These are phyloP conservation scores for Mrakiaceae sp. DNA, from an alignment of 1,284 basidiomycete genomes.

Conservation along the genomic window DNA sequence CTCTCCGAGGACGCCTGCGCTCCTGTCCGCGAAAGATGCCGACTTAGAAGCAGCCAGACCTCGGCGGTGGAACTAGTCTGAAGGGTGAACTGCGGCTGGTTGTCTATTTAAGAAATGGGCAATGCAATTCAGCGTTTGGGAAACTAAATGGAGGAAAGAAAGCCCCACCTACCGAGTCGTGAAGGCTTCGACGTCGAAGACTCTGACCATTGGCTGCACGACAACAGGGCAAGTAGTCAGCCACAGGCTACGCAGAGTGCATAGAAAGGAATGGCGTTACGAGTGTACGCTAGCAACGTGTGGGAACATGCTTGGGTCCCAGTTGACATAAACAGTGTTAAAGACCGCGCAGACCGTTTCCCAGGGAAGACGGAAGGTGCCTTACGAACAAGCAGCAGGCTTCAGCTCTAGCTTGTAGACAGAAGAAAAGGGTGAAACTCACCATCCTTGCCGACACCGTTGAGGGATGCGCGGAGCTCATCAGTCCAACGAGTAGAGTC, in stretches of 20 bases:
- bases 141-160: background rate
- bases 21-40: conserved; percentile 47
- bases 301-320: conserved; percentile 61
- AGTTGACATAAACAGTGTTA: conserved; percentile 74
- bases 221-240: too few relatives aligned
- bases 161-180: too few relatives aligned
- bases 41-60: conserved; percentile 68
- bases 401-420: background rate
- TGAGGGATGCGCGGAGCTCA: conserved; percentile 20
- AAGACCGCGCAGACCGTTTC: conserved; percentile 61
- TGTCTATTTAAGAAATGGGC: background rate
- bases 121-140: background rate
- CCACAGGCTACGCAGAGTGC: too few relatives aligned
- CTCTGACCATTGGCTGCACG: too few relatives aligned
- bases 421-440: background rate
- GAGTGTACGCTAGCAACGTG: conserved; percentile 51
- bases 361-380: conserved; percentile 44
- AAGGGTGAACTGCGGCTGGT: background rate
- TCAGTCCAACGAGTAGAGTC: background rate
- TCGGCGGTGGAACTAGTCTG: conserved; percentile 24
- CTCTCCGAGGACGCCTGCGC: conserved; percentile 28
- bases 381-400: background rate
- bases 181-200: too few relatives aligned
- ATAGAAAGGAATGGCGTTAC: conserved; percentile 35
- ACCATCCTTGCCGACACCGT: conserved; percentile 17